Conservation (phyloP, 2,329 filamentous ascomycete genomes). For the Macrophomina tecta region DNA sequence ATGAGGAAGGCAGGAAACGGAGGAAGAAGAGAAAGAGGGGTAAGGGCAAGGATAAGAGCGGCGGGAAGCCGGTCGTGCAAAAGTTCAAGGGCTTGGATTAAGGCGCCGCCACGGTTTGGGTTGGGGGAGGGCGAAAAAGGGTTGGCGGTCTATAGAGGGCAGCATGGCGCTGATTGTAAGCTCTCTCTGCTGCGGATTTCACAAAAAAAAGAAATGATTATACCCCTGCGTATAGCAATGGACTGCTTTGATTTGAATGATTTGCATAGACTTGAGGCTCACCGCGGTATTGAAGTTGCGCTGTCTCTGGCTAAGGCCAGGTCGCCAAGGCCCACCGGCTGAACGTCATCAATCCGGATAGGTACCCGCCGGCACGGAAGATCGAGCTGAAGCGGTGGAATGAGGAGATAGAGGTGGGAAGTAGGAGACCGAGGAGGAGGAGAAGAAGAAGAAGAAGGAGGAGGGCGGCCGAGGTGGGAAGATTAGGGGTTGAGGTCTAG, state of each 20-base stretch:
- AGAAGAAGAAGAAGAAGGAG: too few relatives aligned
- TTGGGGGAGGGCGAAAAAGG: background rate
- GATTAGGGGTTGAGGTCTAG: too few relatives aligned
- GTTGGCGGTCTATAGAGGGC: background rate
- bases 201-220: background rate
- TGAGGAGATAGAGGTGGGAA: too few relatives aligned
- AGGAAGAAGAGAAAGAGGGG: conserved; percentile 53
- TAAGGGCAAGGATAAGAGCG: conserved; percentile 42
- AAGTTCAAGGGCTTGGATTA: conserved; percentile 43
- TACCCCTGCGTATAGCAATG: conserved; percentile 18
- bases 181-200: background rate
- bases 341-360: too few relatives aligned
- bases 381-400: too few relatives aligned
- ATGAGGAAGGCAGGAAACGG: conserved; percentile 52
- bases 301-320: too few relatives aligned
- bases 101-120: background rate
- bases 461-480: too few relatives aligned
- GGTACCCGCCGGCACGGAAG: too few relatives aligned
- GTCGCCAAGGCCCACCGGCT: too few relatives aligned
- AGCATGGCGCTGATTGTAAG: background rate
- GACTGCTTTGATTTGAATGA: background rate
- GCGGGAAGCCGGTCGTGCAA: conserved; percentile 35
- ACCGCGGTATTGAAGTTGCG: too few relatives aligned
- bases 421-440: too few relatives aligned
- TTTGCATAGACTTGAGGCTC: background rate